Percentiles rank a stretch among this genome's conserved stretches.
These are phyloP conservation scores for Talaromyces stipitatus DNA, from an alignment of 495 filamentous ascomycete genomes.

Conservation along the genomic window DNA sequence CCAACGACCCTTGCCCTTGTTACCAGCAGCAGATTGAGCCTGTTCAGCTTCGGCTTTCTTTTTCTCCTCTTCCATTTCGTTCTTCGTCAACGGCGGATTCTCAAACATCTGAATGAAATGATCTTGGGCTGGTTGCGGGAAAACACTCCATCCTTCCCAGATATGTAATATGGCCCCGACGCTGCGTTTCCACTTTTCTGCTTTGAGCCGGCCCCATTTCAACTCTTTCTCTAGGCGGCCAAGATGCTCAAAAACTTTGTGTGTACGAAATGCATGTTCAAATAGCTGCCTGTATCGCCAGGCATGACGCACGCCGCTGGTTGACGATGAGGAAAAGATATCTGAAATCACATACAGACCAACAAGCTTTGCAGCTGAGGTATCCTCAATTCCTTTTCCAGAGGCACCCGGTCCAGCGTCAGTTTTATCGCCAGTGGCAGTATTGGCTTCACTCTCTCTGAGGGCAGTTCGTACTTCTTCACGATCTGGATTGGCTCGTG, in stretches of 20 bases:
- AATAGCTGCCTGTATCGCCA: constrained; percentile 89
- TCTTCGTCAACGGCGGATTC: constrained; percentile 56
- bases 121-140: constrained; percentile 67
- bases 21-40: constrained; percentile 23
- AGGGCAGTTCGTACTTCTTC: constrained; percentile 39
- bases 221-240: constrained; percentile 70
- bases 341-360: constrained; percentile 84
- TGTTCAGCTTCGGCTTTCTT: constrained; percentile 40
- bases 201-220: constrained; percentile 73
- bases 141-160: constrained; percentile 90
- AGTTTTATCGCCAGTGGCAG: constrained; percentile 17
- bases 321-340: constrained; percentile 77
- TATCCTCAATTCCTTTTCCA: constrained; percentile 49
- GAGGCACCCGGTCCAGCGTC: constrained; percentile 13
- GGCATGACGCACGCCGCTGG: constrained; percentile 74
- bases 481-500: constrained; percentile 49
- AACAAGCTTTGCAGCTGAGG: constrained; percentile 66
- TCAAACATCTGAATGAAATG: constrained; percentile 66
- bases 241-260: constrained; percentile 72
- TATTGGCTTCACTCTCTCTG: constrained; percentile 35
- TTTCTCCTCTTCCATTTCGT: constrained; percentile 40
- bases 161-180: constrained; percentile 62
- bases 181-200: constrained; percentile 86
- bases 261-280: constrained; percentile 61
- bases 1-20: constrained; percentile 55